Evolutionary conservation across 371 early-diverging fungal genomes (phyloP), one percentile per base, ranked within the genome.

Genomic region (Gilbertella persicaria): DNA sequence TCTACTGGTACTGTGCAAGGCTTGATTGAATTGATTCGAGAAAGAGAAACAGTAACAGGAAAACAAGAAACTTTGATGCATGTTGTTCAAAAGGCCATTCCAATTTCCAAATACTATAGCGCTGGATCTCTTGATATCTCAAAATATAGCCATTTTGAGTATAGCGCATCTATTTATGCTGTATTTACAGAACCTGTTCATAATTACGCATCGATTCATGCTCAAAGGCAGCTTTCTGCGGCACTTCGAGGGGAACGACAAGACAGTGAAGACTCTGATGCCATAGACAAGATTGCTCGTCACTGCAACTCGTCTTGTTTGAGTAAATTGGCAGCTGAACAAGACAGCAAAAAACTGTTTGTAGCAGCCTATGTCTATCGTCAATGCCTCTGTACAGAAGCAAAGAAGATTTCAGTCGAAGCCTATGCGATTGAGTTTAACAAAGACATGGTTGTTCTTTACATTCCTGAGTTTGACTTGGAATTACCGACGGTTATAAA

Each of bases 141-240:
- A 10, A 70, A 60, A 39, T 86, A 70, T 50, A 54, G 48, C 3
- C 91, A 92, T 65, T 86, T 85, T 52, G 83, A 85, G 0, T 77
- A 85, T 29, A 85, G 77, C 35, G 80, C 84, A 2, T 78, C 81
- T 0, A 65, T 90, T 20, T 93, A 87, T 69, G 90, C 93, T 13
- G 80, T 91, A 45, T 93, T 93, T 60, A 91, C 91, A 9, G 91
- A 93, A 6, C 98, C 98, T 0, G 94, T 94, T 41, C 83, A 94
- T n/a, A 80, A 95, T 44, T 97, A 96, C 66, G 90, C 96, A 45
- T 95, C 96, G 55, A 74, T 98, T 33, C 62, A 93, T 46, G 96
- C 94, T 0, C 98, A 98, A 58, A 83, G 96, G 9, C 76, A 80
- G 35, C 56, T 90, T 4, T 62, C 49, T 26, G 53, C 53, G 2